Evolutionary conservation across 2,329 filamentous ascomycete genomes (phyloP), one percentile per base, ranked within the genome.

Genomic region (Amylocarpus encephaloides): DNA sequence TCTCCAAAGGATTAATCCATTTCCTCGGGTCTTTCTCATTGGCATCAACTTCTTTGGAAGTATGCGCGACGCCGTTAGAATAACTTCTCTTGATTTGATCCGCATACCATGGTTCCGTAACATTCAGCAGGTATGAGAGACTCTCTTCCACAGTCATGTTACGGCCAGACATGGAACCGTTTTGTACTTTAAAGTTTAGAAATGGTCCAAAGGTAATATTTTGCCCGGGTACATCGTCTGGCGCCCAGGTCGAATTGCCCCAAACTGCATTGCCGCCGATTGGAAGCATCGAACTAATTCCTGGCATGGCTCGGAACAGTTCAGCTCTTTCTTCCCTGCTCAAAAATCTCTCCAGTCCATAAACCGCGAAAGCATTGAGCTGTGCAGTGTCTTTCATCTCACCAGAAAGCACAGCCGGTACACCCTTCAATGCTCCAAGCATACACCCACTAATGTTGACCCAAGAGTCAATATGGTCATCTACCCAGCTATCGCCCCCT

Each of bases 371-470:
- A 2, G 92, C 82, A 62, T 97, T 97, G 18, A 98, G 79, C 68
- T 97, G 93, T 1, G 92, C 93, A 0, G 93, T 98, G 64, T 98
- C 93, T 59, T 92, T 89, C 93, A 98, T 98, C 69, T 98, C 93
- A 29, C 93, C 93, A 0, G 91, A 96, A 1, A 98, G 74, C 0
- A 97, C 80, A 0, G 93, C 92, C 0, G 93, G 88, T 33, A 97
- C 72, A 51, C 87, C 92, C 71, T 98, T 98, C 51, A 90, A 76
- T 1, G 93, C 90, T 12, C 93, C 93, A 5, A 98, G 82, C 92
- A 98, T 96, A 69, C 92, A 98, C 5, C 93, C 93, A 59, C 87
- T 93, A 62, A 98, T 90, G 67, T 98, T 98, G 73, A 98, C 94
- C 91, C 94, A 98, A 2, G 88, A 86, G 58, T 94, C 93, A 46